phyloP scores from a whole-genome alignment of 139 green algal species.

The Coccomyxa sp. region DNA sequence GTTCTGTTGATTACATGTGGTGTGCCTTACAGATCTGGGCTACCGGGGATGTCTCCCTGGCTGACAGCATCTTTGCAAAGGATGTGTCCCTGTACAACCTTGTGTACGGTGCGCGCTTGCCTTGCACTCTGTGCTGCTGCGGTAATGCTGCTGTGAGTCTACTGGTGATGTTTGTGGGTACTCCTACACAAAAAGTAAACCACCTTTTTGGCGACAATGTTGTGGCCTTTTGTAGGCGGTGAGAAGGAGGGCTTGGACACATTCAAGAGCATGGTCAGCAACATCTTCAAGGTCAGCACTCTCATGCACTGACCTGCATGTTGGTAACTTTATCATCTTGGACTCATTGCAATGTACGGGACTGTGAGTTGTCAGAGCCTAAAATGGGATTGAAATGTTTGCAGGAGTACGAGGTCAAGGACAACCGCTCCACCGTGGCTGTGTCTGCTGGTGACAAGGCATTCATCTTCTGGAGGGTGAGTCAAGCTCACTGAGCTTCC shows the following conservation, averaged over 20 bases:
- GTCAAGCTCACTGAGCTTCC: too few relatives aligned
- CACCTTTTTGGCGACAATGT: neutral
- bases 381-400: neutral
- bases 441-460: conserved; percentile 3
- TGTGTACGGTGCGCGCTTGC: neutral
- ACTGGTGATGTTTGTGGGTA: neutral
- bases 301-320: neutral
- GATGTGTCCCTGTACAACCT: neutral
- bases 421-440: neutral
- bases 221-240: neutral
- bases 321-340: neutral
- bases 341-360: neutral
- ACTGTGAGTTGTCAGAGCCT: neutral
- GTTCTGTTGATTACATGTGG: neutral
- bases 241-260: neutral
- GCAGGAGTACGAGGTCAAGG: neutral
- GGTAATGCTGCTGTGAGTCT: neutral
- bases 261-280: conserved; percentile 2
- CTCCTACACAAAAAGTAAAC: neutral
- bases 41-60: neutral
- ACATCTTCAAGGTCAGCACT: conserved; percentile 4
- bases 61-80: neutral
- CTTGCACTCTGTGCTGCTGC: neutral
- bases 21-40: neutral
- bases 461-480: conserved; percentile 3